phyloP scores from a whole-genome alignment of 257 asterid genomes.

The Solanum tarijense region DNA sequence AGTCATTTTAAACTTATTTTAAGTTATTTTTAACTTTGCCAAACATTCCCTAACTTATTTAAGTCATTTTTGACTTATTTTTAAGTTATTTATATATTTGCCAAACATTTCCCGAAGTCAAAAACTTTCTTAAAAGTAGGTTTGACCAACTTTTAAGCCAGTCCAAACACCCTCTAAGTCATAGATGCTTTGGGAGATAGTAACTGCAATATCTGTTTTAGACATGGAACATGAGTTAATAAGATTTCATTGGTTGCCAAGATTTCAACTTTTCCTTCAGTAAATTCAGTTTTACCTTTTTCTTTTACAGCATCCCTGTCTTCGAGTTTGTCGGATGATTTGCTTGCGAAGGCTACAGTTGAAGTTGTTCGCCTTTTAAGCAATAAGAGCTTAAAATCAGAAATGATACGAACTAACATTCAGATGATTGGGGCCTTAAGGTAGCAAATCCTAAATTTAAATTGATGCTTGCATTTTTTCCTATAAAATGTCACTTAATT shows the following conservation, averaged over 20 bases:
- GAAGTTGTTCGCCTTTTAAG: slow-evolving; percentile 68
- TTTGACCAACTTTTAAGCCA: neutral
- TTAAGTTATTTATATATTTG: neutral
- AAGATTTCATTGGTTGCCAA: neutral
- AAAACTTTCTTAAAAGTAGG: neutral
- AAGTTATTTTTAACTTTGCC: neutral
- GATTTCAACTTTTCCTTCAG: neutral
- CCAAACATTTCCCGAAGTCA: neutral
- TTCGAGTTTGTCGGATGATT: slow-evolving; percentile 96
- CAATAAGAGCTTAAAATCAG: slow-evolving; percentile 59
- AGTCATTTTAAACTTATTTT: neutral
- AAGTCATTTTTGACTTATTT: no score
- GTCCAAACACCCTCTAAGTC: neutral
- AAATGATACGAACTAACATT: slow-evolving; percentile 83
- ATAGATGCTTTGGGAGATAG: neutral
- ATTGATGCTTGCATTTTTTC: neutral
- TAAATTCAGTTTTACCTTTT: neutral
- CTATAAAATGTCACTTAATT: neutral
- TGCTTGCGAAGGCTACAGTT: slow-evolving; percentile 79
- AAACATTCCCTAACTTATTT: neutral
- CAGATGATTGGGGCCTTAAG: slow-evolving; percentile 99
- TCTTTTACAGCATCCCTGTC: slow-evolving; percentile 74
- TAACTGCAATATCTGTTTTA: neutral
- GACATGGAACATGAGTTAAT: neutral
- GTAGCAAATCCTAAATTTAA: slow-evolving; percentile 20